Evolutionary conservation across 129 eudicot species (phyloP).

Genomic region (Flaveria brownii): DNA sequence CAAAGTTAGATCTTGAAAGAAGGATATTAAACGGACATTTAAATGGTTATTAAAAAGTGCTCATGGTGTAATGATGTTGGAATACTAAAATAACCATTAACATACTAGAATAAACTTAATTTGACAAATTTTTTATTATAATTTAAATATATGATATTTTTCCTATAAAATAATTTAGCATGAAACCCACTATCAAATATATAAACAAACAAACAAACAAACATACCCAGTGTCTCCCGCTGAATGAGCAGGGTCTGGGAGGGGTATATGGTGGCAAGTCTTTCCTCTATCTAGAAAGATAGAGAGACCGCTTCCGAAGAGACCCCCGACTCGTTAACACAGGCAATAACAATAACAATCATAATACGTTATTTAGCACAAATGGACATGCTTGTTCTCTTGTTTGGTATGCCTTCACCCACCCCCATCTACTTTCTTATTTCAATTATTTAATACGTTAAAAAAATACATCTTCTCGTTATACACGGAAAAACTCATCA

Average conservation of each 20-base stretch:
- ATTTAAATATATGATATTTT: not conserved
- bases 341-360: too few species aligned
- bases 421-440: conserved; percentile 18
- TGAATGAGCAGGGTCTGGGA: too few species aligned
- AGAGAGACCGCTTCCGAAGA: too few species aligned
- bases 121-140: not conserved
- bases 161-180: conserved; percentile 1
- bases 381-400: conserved; percentile 22
- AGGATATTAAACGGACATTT: not conserved
- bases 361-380: too few species aligned
- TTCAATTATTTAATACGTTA: not conserved
- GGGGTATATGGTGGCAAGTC: too few species aligned
- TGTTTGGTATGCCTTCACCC: conserved; percentile 35
- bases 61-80: not conserved
- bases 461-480: too few species aligned
- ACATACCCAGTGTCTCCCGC: too few species aligned
- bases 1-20: not conserved
- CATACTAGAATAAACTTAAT: not conserved
- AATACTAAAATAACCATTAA: conserved; percentile 6
- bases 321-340: too few species aligned
- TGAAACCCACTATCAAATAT: conserved; percentile 37
- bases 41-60: not conserved
- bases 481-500: too few species aligned
- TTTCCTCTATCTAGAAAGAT: too few species aligned
- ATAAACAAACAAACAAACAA: too few species aligned